phyloP scores from a whole-genome alignment of 225 moss, liverwort and hornwort species.

The Pleurozium schreberi region DNA sequence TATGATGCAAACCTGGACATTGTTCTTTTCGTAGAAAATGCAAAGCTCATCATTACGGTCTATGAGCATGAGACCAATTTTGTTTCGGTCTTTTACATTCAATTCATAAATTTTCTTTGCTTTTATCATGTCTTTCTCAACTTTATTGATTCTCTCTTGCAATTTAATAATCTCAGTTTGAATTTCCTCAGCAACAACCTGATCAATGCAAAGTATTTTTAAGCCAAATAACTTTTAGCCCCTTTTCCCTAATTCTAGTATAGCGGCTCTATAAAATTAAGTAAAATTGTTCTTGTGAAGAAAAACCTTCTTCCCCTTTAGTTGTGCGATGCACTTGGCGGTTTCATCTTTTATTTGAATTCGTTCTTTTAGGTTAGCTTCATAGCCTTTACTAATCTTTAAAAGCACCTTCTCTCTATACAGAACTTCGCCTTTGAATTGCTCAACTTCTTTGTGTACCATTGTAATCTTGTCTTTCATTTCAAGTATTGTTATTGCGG shows the following conservation, averaged over 20 bases:
- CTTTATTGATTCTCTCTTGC: constrained; percentile 35
- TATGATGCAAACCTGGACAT: constrained; percentile 52
- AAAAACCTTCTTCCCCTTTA: constrained; percentile 44
- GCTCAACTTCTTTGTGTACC: constrained; percentile 46
- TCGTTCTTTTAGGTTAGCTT: constrained; percentile 15
- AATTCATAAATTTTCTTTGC: constrained; percentile 45
- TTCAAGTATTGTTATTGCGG: constrained; percentile 41
- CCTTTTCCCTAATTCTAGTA: neutral
- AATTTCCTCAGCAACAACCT: constrained; percentile 32
- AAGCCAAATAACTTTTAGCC: neutral
- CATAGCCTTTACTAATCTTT: constrained; percentile 23
- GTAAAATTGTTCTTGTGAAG: neutral
- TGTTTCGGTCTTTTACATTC: constrained; percentile 50
- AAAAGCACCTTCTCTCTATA: constrained; percentile 49
- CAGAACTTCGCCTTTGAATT: constrained; percentile 50
- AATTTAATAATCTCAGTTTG: constrained; percentile 33
- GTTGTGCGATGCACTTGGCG: constrained; percentile 13
- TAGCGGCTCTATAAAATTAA: neutral
- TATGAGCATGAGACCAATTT: constrained; percentile 61
- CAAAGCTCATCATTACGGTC: constrained; percentile 89
- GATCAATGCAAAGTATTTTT: neutral
- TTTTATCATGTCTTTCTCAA: constrained; percentile 45
- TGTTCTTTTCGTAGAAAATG: constrained; percentile 72
- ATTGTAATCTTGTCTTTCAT: constrained; percentile 63
- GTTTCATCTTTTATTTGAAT: constrained; percentile 36